Evolutionary conservation across 2,329 filamentous ascomycete genomes (phyloP), one percentile per base, ranked within the genome.

Genomic region (Claviceps sp.): DNA sequence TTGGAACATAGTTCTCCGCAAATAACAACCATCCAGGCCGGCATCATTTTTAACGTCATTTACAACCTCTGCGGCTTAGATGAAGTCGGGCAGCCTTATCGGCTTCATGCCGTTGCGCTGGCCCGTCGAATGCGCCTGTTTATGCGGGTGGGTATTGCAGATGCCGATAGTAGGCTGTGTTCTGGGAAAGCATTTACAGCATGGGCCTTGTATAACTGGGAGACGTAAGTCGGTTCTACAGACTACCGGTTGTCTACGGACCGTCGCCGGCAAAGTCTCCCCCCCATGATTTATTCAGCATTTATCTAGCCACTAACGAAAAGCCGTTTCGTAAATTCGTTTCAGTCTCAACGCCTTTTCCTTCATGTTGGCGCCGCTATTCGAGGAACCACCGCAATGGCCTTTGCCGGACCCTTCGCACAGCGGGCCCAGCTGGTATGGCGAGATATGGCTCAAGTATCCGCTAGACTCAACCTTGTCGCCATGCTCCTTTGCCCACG

Each of bases 11-110:
- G 52, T 6, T 50, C 57, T 3, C 53, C 59, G 0, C 56, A 56
- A 4, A 53, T 72, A 6, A 68, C 67, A 0, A 69, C 66, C 0
- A 58, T 68, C 1, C 67, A 71, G 47, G 63, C 68, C 1, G 65
- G 62, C 0, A 58, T 65, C 0, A 50, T 70, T 2, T 60, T 71
- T 6, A 61, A 61, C 14, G 51, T 66, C 0, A 56, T 60, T 3
- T 61, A 63, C 20, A 66, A 61, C 43, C 52, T 67, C 1, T 65
- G 62, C 22, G 67, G 67, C 1, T 51, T 66, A 0, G 70, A 72
- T 46, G 62, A 65, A 53, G 58, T 71, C 23, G 69, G 70, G 0
- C 61, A 62, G 46, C 54, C 62, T 0, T 71, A 68, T 29, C 57
- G 60, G 1, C 37, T 65, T 0, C 65, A 66, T 5, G 60, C 64